Conservation (phyloP, 805 yeast genomes). For the Saccharomycopsis sp. region DNA sequence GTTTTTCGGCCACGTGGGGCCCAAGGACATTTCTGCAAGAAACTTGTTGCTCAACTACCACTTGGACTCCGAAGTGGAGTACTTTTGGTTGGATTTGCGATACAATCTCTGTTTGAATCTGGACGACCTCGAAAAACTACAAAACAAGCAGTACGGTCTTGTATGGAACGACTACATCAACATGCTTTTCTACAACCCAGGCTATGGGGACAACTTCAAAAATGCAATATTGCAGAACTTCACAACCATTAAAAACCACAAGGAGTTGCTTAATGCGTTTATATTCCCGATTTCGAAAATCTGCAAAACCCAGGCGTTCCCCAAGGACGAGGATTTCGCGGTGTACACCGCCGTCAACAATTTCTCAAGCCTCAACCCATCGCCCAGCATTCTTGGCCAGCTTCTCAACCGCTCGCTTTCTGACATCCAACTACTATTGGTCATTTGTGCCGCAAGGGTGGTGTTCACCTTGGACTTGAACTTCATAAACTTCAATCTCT, state of each 20-base stretch:
- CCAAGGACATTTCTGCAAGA: background rate
- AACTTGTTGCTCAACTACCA: constrained; percentile 14
- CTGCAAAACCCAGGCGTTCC: constrained; percentile 21
- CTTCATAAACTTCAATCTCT: constrained; percentile 66
- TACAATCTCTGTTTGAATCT: constrained; percentile 17
- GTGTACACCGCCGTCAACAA: constrained; percentile 18
- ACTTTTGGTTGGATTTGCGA: constrained; percentile 20
- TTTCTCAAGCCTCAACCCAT: constrained; percentile 23
- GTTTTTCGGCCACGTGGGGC: constrained; percentile 26
- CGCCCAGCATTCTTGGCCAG: constrained; percentile 11
- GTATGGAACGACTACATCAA: constrained; percentile 21
- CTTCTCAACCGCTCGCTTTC: constrained; percentile 37
- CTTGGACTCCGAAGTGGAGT: constrained; percentile 18
- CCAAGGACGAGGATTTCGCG: constrained; percentile 21
- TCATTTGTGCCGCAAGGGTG: constrained; percentile 70
- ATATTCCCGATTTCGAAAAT: constrained; percentile 27
- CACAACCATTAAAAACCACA: constrained; percentile 30
- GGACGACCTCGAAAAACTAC: constrained; percentile 17
- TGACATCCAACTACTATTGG: constrained; percentile 59
- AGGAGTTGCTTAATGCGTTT: constrained; percentile 29
- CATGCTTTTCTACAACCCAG: constrained; percentile 13
- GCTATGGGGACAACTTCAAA: constrained; percentile 19
- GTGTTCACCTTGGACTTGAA: constrained; percentile 47
- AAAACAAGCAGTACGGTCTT: constrained; percentile 16
- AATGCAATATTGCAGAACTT: constrained; percentile 22